phyloP scores from a whole-genome alignment of 257 asterid genomes.

The Leonotis leonurus region DNA sequence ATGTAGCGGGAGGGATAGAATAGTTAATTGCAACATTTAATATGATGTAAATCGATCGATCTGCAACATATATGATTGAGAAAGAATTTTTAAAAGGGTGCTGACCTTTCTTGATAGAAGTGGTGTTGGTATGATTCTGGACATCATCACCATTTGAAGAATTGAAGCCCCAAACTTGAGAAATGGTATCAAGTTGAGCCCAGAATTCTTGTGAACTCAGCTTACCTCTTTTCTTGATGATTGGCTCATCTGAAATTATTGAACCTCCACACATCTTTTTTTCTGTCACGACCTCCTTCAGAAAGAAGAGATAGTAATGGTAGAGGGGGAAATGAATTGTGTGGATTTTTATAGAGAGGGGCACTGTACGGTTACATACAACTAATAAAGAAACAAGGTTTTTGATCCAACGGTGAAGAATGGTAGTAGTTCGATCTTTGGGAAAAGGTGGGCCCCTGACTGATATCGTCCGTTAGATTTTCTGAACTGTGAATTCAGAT shows the following conservation, averaged over 20 bases:
- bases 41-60: no score
- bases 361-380: no score
- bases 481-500: slow-evolving; percentile 8
- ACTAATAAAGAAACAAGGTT: no score
- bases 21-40: no score
- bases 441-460: neutral
- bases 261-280: slow-evolving; percentile 88
- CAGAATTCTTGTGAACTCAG: slow-evolving; percentile 46
- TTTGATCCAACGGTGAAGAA: slow-evolving; percentile 30
- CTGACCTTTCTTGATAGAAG: slow-evolving; percentile 26
- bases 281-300: neutral
- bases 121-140: slow-evolving; percentile 5
- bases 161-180: slow-evolving; percentile 57
- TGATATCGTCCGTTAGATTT: slow-evolving; percentile 12
- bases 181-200: slow-evolving; percentile 58
- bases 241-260: slow-evolving; percentile 60
- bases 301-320: no score
- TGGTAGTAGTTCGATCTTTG: slow-evolving; percentile 16
- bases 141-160: slow-evolving; percentile 21
- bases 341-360: no score
- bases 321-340: no score
- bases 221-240: slow-evolving; percentile 37
- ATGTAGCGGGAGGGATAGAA: no score
- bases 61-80: no score
- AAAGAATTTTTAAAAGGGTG: neutral